phyloP scores from a whole-genome alignment of 2,329 filamentous ascomycete genomes.

The Fusarium veterinarium region DNA sequence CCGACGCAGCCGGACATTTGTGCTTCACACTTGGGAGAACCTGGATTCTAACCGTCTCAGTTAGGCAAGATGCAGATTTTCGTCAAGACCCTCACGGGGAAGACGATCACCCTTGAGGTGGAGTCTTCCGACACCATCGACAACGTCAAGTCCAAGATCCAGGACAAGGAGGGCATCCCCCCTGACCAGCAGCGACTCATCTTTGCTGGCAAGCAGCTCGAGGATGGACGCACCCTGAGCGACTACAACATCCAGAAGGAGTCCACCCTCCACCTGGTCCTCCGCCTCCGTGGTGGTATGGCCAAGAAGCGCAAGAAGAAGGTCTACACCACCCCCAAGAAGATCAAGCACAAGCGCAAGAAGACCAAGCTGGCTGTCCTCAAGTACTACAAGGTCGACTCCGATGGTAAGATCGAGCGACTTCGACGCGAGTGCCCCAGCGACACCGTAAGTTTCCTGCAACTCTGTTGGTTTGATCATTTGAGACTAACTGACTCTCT shows the following conservation, averaged over 20 bases:
- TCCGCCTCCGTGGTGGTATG: conserved; percentile 92
- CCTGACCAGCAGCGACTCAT: conserved; percentile 99
- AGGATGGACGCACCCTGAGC: conserved; percentile 97
- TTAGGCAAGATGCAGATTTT: conserved; percentile 81
- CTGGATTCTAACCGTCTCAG: conserved; percentile 56
- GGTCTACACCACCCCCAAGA: conserved; percentile 99
- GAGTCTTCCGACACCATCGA: conserved; percentile 99
- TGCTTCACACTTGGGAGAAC: conserved; percentile 12
- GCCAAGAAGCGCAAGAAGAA: conserved; percentile 99
- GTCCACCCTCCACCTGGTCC: conserved; percentile 96
- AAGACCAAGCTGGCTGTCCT: conserved; percentile 99
- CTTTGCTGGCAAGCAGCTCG: conserved; percentile 99
- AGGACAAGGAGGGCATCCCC: conserved; percentile 99
- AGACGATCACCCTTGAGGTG: conserved; percentile 99
- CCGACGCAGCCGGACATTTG: background rate
- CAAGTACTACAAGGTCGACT: conserved; percentile 99
- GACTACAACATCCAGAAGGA: conserved; percentile 99
- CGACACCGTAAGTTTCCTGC: conserved; percentile 74
- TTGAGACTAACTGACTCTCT: conserved; percentile 48
- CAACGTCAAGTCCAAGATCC: conserved; percentile 99
- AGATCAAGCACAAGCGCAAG: conserved; percentile 99
- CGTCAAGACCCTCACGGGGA: conserved; percentile 93
- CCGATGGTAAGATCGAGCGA: conserved; percentile 99
- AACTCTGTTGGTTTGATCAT: rapidly evolving
- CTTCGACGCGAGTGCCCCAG: conserved; percentile 96